Evolutionary conservation across 352 stramenopile species (phyloP), one percentile per base, ranked within the genome.

Genomic region (Thalassiosira ordinaria): DNA sequence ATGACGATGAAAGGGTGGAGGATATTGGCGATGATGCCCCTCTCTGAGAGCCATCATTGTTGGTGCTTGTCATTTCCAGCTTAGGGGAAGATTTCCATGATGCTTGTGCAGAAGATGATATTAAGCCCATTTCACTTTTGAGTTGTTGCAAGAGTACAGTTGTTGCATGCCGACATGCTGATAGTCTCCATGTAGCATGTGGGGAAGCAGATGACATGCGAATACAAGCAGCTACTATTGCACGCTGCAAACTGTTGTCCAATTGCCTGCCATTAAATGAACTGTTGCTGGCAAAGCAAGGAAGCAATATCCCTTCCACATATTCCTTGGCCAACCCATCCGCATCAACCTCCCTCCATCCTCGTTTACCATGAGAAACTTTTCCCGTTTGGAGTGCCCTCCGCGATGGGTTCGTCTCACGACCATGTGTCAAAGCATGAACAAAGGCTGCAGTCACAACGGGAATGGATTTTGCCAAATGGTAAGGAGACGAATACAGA

Each of bases 331-430:
- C 71, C 29, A 93, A 64, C 51, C 56, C 44, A 7, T 74, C 68
- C 24, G 69, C 85, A 82, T 93, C 85, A 33, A 80, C 71, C 56
- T 90, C 83, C 8, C 75, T 65, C 84, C 88, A 91, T 0, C 68
- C 76, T 74, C 84, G 64, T 71, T 91, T 91, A 2, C 76, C 79
- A 85, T 87, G 76, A 2, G 47, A 53, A 13, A 29, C 24, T 52
- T 84, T 84, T 11, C n/a, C 37, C 47, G 44, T 71, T 18, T 33
- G 26, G 1, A 84, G 51, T 11, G 68, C 56, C 52, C 76, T 73
- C 6, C 76, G 16, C 8, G 29, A 26, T 29, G 76, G 69, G 8
- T 81, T 14, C 29, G 76, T 74, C 29, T 80, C 75, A 22, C 47
- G 35, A 75, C 76, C 76, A 74, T 80, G 46, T 24, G 49, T 75